A percentile compares a stretch with the other conserved stretches of the same genome.
Conservation (phyloP, 2,329 filamentous ascomycete genomes). For the Tolypocladium tropicale region DNA sequence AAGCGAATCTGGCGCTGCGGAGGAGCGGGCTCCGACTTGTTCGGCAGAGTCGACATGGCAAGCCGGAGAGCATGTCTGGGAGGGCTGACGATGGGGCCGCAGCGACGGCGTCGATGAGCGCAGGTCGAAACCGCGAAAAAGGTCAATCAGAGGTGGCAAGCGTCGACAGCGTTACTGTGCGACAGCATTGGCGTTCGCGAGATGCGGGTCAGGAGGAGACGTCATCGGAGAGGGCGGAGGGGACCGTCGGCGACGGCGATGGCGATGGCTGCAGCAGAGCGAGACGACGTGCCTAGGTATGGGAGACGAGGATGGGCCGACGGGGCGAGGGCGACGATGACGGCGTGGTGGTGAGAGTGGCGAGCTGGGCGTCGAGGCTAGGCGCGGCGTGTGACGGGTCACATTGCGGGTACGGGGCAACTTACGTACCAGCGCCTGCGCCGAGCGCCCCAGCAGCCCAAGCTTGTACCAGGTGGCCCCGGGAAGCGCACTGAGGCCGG, state of each 20-base stretch:
- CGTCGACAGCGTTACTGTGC: too few relatives aligned
- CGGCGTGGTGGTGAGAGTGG: background rate
- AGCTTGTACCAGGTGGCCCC: too few relatives aligned
- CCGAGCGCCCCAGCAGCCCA: too few relatives aligned
- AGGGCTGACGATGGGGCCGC: background rate
- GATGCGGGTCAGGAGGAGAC: background rate
- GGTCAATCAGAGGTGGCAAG: background rate
- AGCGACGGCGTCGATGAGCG: slow-evolving; percentile 2
- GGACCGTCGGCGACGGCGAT: background rate
- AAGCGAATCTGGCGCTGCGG: slow-evolving; percentile 60
- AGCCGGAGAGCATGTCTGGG: slow-evolving; percentile 23
- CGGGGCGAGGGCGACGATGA: background rate
- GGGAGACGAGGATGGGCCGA: background rate
- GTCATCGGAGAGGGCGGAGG: background rate
- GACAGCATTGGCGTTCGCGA: background rate
- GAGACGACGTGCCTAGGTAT: background rate
- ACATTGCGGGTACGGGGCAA: background rate
- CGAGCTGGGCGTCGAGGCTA: background rate
- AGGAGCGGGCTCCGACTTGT: slow-evolving; percentile 24
- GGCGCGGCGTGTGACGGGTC: background rate
- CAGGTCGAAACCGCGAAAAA: background rate
- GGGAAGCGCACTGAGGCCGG: too few relatives aligned
- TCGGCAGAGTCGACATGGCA: slow-evolving; percentile 36
- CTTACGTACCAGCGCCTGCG: too few relatives aligned
- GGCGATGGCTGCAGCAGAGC: background rate